Evolutionary conservation across 2,329 filamentous ascomycete genomes (phyloP).

Genomic region (Claviceps monticola): DNA sequence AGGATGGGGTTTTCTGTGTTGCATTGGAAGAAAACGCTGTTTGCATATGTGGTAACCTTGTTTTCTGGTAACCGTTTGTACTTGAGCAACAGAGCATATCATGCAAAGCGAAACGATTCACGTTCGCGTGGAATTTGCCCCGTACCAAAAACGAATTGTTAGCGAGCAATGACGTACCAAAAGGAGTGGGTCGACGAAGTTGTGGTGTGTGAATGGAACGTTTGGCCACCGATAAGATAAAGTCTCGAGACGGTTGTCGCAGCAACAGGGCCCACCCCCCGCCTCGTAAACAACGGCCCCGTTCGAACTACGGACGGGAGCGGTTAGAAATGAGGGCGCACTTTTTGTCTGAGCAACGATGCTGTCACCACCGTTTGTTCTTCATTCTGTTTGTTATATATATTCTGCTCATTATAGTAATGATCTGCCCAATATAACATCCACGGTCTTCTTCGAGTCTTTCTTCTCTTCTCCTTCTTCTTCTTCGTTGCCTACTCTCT

Average conservation of each 20-base stretch:
- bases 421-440: too few species aligned
- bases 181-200: too few species aligned
- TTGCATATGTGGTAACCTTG: too few species aligned
- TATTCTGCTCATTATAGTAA: background rate
- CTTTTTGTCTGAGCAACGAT: conserved; percentile 2
- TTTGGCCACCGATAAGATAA: conserved; percentile 8
- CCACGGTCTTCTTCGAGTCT: background rate
- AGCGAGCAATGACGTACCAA: too few species aligned
- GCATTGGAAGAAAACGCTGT: too few species aligned
- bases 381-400: background rate
- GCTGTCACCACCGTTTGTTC: background rate
- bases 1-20: too few species aligned
- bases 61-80: too few species aligned
- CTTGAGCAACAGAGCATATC: too few species aligned
- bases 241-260: conserved; percentile 11
- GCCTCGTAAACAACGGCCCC: conserved; percentile 13
- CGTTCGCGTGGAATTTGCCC: too few species aligned
- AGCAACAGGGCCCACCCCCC: conserved; percentile 9
- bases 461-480: background rate
- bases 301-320: background rate
- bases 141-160: too few species aligned
- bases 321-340: background rate
- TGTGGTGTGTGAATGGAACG: too few species aligned
- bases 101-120: too few species aligned
- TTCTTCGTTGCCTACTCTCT: background rate